Conservation (phyloP, 2,329 filamentous ascomycete species). For the Colletotrichum caudatum region DNA sequence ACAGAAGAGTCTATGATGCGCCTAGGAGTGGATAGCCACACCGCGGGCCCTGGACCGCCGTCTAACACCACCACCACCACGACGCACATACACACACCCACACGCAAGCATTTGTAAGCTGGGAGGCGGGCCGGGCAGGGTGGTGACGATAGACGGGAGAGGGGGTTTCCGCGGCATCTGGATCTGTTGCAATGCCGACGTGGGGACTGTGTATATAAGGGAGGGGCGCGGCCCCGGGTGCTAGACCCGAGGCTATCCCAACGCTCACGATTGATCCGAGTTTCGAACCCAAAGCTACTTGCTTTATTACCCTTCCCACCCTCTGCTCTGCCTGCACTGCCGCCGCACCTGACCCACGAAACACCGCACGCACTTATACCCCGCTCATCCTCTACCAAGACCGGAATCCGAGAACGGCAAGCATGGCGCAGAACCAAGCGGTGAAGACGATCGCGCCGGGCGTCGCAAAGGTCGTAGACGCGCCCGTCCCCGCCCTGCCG, state of each 20-base stretch:
- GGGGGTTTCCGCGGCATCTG: conserved; percentile 2
- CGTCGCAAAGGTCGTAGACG: conserved; percentile 49
- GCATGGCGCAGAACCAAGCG: conserved; percentile 41
- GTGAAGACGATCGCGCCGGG: conserved; percentile 39
- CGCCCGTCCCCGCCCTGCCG: conserved; percentile 42
- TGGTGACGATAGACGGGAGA: conserved; percentile 15
- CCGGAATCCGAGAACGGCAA: neutral
- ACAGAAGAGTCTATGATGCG: conserved; percentile 4
- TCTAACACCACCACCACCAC: neutral
- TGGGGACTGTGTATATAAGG: neutral
- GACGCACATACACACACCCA: conserved; percentile 1
- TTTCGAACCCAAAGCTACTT: neutral
- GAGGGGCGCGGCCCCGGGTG: neutral
- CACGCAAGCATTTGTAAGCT: conserved; percentile 37
- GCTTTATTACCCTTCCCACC: neutral
- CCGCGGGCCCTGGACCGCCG: neutral
- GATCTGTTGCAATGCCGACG: neutral
- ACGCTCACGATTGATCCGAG: neutral
- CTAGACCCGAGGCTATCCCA: neutral
- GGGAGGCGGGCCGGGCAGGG: neutral
- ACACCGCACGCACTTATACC: neutral
- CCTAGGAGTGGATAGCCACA: conserved; percentile 1
- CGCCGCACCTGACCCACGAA: neutral
- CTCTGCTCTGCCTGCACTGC: neutral
- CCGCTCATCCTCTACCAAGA: neutral